Evolutionary conservation across 352 stramenopile genomes (phyloP).

Genomic region (Phytopythium vexans): DNA sequence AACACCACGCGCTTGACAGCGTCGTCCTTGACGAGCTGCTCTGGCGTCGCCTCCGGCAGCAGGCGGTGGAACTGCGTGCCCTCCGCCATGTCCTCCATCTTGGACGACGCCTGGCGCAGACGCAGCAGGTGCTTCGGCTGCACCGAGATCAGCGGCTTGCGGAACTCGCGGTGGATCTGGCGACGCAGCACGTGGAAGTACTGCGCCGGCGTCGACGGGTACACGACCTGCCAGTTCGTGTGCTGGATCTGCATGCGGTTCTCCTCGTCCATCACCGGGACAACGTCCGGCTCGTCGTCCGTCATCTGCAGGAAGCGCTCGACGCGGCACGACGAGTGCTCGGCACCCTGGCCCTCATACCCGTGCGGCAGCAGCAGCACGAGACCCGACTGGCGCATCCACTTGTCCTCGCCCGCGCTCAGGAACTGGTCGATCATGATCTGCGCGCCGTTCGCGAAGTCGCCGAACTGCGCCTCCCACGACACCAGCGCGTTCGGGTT

Average conservation of each 20-base stretch:
- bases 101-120: constrained; percentile 88
- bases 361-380: constrained; percentile 95
- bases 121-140: constrained; percentile 96
- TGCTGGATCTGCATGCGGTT: constrained; percentile 97
- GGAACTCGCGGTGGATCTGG: constrained; percentile 96
- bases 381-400: constrained; percentile 93
- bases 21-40: constrained; percentile 49
- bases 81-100: constrained; percentile 92
- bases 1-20: constrained; percentile 88
- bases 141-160: constrained; percentile 95
- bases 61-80: constrained; percentile 92
- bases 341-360: constrained; percentile 95
- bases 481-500: constrained; percentile 95
- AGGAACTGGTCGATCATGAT: constrained; percentile 98
- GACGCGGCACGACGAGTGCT: constrained; percentile 94
- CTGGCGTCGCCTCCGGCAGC: constrained; percentile 75
- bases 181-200: constrained; percentile 91
- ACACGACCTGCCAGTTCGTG: constrained; percentile 97
- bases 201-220: constrained; percentile 93
- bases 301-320: constrained; percentile 94
- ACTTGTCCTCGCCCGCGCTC: constrained; percentile 95
- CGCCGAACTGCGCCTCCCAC: constrained; percentile 96
- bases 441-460: constrained; percentile 96
- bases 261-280: constrained; percentile 91
- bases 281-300: constrained; percentile 94